These are phyloP conservation scores for Fomitopsis pulvina DNA, from an alignment of 768 basidiomycete species.

Conservation along the genomic window DNA sequence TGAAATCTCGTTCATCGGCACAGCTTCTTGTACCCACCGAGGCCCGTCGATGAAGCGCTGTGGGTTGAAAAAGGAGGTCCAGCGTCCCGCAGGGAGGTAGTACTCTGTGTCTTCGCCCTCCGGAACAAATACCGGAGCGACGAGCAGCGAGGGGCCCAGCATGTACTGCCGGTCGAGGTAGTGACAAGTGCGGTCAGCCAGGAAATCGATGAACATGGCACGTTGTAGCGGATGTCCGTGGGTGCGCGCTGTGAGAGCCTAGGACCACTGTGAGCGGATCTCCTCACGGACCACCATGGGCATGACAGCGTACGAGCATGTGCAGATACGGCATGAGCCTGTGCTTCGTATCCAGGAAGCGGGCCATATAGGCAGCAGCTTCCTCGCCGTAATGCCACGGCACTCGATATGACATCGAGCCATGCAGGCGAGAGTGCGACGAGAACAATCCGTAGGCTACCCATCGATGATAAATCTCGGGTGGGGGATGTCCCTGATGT, in stretches of 20 bases:
- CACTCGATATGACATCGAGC: constrained; percentile 67
- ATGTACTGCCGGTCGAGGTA: constrained; percentile 55
- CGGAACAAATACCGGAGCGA: constrained; percentile 56
- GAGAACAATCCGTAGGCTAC: constrained; percentile 73
- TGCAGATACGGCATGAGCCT: constrained; percentile 73
- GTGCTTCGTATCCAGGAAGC: constrained; percentile 57
- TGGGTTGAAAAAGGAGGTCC: constrained; percentile 56
- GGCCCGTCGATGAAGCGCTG: constrained; percentile 51
- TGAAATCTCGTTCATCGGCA: constrained; percentile 59
- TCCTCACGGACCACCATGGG: background rate
- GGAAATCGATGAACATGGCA: constrained; percentile 64
- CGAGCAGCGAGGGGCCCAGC: constrained; percentile 51
- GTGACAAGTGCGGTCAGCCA: constrained; percentile 52
- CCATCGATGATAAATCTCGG: constrained; percentile 71
- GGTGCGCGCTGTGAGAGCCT: constrained; percentile 46
- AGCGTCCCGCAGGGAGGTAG: constrained; percentile 52
- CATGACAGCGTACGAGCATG: constrained; percentile 35
- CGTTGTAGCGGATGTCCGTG: constrained; percentile 53
- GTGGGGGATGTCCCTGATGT: constrained; percentile 54
- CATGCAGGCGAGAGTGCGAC: constrained; percentile 69
- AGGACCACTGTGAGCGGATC: background rate
- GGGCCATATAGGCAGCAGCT: constrained; percentile 57
- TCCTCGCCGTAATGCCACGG: constrained; percentile 74
- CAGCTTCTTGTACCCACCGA: constrained; percentile 52
- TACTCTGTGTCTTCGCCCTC: constrained; percentile 49